Evolutionary conservation across 768 basidiomycete genomes (phyloP).

Genomic region (Chalciporus piperatus): DNA sequence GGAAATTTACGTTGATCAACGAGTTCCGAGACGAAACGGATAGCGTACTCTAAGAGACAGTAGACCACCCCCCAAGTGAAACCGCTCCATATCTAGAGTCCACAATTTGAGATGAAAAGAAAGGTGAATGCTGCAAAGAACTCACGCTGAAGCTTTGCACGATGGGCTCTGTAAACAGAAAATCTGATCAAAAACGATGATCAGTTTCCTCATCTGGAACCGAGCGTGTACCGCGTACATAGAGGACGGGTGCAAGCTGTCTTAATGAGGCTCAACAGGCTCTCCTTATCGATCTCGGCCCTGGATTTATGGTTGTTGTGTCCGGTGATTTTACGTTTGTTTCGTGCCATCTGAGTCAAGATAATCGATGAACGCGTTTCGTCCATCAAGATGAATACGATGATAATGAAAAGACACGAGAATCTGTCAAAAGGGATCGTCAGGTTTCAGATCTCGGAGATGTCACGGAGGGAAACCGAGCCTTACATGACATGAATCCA

Average conservation of each 20-base stretch:
- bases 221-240: constrained; percentile 41
- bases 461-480: not conserved
- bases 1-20: not conserved
- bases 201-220: not conserved
- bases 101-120: not conserved
- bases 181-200: constrained; percentile 10
- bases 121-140: constrained; percentile 1
- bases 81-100: constrained; percentile 55
- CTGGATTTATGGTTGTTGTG: constrained; percentile 56
- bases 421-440: constrained; percentile 36
- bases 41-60: constrained; percentile 54
- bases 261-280: constrained; percentile 55
- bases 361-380: constrained; percentile 77
- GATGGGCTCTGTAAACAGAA: constrained; percentile 53
- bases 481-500: constrained; percentile 68
- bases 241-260: constrained; percentile 68
- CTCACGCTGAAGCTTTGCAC: constrained; percentile 69
- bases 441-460: not conserved
- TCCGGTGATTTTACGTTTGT: constrained; percentile 63
- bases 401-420: constrained; percentile 46
- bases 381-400: constrained; percentile 52
- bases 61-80: constrained; percentile 76
- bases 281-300: constrained; percentile 59
- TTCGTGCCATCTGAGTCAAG: constrained; percentile 61
- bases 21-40: not conserved